Conservation (phyloP, 208 protist genomes). For the Crithidia expoeki region DNA sequence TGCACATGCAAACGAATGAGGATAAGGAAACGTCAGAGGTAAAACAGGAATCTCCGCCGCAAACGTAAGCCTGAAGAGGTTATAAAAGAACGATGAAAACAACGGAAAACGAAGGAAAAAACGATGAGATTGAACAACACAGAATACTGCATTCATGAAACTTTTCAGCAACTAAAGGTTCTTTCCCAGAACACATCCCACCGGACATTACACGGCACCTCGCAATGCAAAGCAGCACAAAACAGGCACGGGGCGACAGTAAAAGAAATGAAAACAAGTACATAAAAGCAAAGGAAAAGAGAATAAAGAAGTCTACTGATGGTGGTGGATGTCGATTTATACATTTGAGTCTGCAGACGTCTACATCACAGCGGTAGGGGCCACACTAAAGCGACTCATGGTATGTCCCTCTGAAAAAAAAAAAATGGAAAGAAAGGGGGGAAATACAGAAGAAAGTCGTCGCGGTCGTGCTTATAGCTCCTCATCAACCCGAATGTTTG, state of each 20-base stretch:
- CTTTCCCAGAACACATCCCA: too few relatives aligned
- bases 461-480: constrained; percentile 16
- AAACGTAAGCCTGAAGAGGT: too few relatives aligned
- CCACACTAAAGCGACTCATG: background rate
- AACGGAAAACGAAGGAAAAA: background rate
- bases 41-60: too few relatives aligned
- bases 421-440: constrained; percentile 13
- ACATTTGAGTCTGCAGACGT: background rate
- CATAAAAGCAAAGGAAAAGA: constrained; percentile 3
- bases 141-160: too few relatives aligned
- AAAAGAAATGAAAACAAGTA: constrained; percentile 3
- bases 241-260: too few relatives aligned
- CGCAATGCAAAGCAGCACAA: background rate
- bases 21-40: too few relatives aligned
- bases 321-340: background rate
- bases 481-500: constrained; percentile 31
- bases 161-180: background rate
- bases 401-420: background rate
- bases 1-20: too few relatives aligned
- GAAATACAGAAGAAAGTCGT: background rate
- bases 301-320: background rate
- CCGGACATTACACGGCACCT: background rate
- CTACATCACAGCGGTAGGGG: background rate
- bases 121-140: background rate
- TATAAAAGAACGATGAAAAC: background rate